Conservation (phyloP, 139 green algal species). For the Protoeuglena noctilucae region DNA sequence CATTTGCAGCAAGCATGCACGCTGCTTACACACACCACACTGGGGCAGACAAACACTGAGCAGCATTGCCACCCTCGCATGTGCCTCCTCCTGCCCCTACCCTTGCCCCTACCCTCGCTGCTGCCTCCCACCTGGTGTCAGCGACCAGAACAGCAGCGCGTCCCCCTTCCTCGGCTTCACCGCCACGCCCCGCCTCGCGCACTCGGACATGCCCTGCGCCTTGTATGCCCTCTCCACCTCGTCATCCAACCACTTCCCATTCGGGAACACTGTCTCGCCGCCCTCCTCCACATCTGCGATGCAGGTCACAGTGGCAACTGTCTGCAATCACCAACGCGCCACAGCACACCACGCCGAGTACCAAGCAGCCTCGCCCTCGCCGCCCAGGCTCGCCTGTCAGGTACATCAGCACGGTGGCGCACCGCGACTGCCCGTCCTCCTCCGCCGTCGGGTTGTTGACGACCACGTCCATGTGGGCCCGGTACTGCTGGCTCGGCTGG, state of each 20-base stretch:
- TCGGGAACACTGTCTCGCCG: constrained; percentile 47
- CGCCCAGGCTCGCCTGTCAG: constrained; percentile 26
- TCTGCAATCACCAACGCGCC: too few relatives aligned
- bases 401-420: constrained; percentile 55
- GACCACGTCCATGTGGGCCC: constrained; percentile 42
- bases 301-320: too few relatives aligned
- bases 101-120: too few relatives aligned
- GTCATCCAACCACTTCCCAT: constrained; percentile 27
- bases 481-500: constrained; percentile 44
- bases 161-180: constrained; percentile 22
- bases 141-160: constrained; percentile 37
- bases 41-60: too few relatives aligned
- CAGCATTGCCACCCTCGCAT: too few relatives aligned
- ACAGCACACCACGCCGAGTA: too few relatives aligned
- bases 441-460: constrained; percentile 23
- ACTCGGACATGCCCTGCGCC: constrained; percentile 18
- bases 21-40: too few relatives aligned
- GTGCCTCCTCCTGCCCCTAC: too few relatives aligned
- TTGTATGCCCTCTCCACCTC: constrained; percentile 15
- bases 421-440: constrained; percentile 7
- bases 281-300: constrained; percentile 33
- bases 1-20: too few relatives aligned
- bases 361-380: too few relatives aligned
- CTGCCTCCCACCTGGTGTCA: not conserved
- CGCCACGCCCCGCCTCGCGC: constrained; percentile 14